Evolutionary conservation across 2,329 filamentous ascomycete species (phyloP), one percentile per base, ranked within the genome.

Genomic region (Metarhizium guizhouense): DNA sequence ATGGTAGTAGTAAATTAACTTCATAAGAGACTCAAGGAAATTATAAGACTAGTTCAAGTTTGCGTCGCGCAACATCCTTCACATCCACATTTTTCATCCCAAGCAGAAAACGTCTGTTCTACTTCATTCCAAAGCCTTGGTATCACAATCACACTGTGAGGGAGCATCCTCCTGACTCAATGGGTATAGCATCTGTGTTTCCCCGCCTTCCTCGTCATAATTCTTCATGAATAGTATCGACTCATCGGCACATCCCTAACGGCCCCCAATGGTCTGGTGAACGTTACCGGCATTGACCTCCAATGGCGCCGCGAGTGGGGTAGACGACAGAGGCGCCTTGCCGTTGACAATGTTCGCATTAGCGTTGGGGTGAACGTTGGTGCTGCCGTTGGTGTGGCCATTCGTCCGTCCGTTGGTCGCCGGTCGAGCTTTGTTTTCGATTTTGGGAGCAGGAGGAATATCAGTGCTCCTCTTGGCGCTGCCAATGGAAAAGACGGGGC

Each of bases 401-500:
- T 58, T 60, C 25, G 57, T 54, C 13, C 6, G 51, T 43, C 57
- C 59, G 54, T 60, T 62, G 52, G 62, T 62, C 32, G 60, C 60
- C 3, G 61, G 50, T 30, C 65, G 67, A 3, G 62, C 51, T 72
- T 82, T 83, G 58, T 74, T 73, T 56, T 73, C 70, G 13, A 84
- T 72, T 56, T 72, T 68, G 29, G 80, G 80, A 2, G 78, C 74
- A n/a, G 66, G 68, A 2, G 92, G 91, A 47, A 96, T 79, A 65
- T 87, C 82, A 29, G 74, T 79, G 47, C 88, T 90, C 72, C 86
- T 85, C 55, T 81, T 77, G 11, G 92, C 91, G 47, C 75, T 81
- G 51, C 94, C 93, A 63, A 97, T 87, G 58, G 84, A 86, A 77
- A 99, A 99, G 65, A 99, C 84, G 10, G 93, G 90, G 58, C 88